Conservation (phyloP, 2,329 filamentous ascomycete genomes). For the Paecilomyces formosus region DNA sequence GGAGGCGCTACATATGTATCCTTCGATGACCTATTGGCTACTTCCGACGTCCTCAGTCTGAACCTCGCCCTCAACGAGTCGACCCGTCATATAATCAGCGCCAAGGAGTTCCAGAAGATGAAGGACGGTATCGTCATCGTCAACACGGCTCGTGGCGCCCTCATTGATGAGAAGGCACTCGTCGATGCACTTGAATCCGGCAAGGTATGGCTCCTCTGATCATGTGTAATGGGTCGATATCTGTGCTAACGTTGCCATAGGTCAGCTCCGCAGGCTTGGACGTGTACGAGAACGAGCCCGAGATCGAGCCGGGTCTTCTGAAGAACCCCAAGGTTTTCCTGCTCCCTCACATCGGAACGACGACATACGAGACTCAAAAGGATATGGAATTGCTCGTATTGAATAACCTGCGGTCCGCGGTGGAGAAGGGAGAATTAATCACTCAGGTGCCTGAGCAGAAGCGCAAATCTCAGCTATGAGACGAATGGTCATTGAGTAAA, state of each 20-base stretch:
- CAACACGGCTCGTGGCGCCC: conserved; percentile 37
- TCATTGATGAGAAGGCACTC: conserved; percentile 41
- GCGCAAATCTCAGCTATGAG: conserved; percentile 11
- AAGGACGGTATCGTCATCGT: conserved; percentile 39
- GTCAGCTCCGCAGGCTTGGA: conserved; percentile 39
- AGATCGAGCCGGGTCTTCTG: conserved; percentile 40
- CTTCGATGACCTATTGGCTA: conserved; percentile 40
- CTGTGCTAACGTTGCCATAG: conserved; percentile 10
- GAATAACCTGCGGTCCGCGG: conserved; percentile 49
- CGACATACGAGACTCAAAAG: conserved; percentile 53
- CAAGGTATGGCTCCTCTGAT: conserved; percentile 23
- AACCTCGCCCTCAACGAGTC: conserved; percentile 38
- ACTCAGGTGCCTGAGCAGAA: conserved; percentile 58
- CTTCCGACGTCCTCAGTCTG: conserved; percentile 39
- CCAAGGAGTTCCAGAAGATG: conserved; percentile 38
- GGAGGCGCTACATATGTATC: conserved; percentile 36
- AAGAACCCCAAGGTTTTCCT: conserved; percentile 43
- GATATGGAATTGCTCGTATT: conserved; percentile 56
- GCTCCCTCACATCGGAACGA: conserved; percentile 54
- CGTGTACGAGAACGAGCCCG: conserved; percentile 41
- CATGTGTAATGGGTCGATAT: background rate
- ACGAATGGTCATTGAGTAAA: background rate
- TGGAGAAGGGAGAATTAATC: conserved; percentile 50
- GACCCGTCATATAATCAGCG: conserved; percentile 40
- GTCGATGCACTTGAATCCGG: conserved; percentile 37